These are phyloP conservation scores for Zizania latifolia DNA, from an alignment of 176 grass and related monocot genomes.

Conservation along the genomic window DNA sequence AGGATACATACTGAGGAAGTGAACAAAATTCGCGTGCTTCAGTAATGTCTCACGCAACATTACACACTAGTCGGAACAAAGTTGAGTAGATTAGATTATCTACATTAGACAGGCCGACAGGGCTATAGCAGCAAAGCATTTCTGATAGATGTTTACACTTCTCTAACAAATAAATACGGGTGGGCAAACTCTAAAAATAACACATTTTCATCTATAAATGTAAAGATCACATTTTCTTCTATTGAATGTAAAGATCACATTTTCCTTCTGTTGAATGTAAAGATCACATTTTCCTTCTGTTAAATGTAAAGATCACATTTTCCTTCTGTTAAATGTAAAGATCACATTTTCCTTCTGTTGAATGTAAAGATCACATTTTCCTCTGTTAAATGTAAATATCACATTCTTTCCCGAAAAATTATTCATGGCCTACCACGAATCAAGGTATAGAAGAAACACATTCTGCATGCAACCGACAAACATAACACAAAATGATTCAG, in stretches of 20 bases:
- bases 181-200: too few species aligned
- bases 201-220: too few species aligned
- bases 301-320: too few species aligned
- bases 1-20: not conserved
- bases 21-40: not conserved
- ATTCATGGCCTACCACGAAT: not conserved
- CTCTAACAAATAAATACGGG: too few species aligned
- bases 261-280: not conserved
- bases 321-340: too few species aligned
- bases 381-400: not conserved
- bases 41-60: not conserved
- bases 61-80: not conserved
- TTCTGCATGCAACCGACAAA: not conserved
- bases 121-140: constrained; percentile 1
- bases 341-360: too few species aligned
- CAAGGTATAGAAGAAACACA: constrained; percentile 13
- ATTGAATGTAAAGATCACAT: too few species aligned
- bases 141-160: not conserved
- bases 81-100: not conserved
- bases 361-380: not conserved
- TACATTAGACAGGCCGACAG: not conserved
- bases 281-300: not conserved
- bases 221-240: too few species aligned
- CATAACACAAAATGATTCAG: constrained; percentile 1
- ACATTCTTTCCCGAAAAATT: not conserved